Base-by-base conservation (phyloP, 83 land plant genomes). In the Thuja plicata region DNA sequence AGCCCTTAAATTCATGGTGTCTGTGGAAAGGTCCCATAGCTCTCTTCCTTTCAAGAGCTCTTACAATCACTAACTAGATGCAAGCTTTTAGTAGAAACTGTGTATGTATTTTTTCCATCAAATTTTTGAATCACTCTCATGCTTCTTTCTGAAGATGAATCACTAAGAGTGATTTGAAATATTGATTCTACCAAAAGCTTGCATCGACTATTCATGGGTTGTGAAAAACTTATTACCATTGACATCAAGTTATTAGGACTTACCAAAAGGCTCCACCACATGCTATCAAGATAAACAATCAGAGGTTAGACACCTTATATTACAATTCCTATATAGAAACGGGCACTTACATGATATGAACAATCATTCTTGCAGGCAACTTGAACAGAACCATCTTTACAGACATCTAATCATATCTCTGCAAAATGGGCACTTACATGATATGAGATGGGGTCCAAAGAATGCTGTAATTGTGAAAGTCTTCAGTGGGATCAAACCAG, bases 401-500 rank as follows among this genome's bases (percentile, higher is more conserved):
- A 19, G 70, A 21, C 24, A 21, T 24, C 70, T 57, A 19, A 62
- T 62, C 70, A 30, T 73, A 30, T n/a, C 78, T 32, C 37, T 73
- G 32, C 57, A 60, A 38, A 48, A 82, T 35, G 34, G 30, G 55
- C 34, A 94, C 97, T 91, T 48, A 97, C 99, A 96, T 91, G 88
- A 93, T 94, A 87, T 97, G 95, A 62, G 48, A 88, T 11, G 95
- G 95, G 71, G 88, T 93, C 98, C 99, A 97, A 2, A 96, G 92
- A 16, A 97, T 91, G 60, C 92, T 94, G 89, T 97, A 97, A 62
- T 94, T 82, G 84, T 97, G 99, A 82, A 90, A 96, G 82, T 93
- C 95, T n/a, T 92, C 92, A 11, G 98, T 94, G 37, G 99, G 99
- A 76, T 97, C 98, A 81, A 96, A 97, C 99, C 98, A 97, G 74